Conservation (phyloP, 345 rosid species). For the Salix brachista region DNA sequence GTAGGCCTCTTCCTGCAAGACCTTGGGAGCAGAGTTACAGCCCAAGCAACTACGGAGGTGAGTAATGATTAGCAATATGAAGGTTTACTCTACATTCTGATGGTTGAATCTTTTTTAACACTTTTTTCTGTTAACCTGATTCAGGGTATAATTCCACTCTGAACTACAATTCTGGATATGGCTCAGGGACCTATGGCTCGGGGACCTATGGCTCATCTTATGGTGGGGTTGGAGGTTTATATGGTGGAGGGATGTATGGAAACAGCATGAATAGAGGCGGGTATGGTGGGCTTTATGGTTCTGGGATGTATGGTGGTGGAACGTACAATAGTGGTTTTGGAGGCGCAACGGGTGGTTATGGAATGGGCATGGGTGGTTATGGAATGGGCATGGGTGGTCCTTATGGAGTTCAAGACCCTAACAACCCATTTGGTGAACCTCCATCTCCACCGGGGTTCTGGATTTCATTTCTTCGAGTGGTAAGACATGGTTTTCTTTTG, state of each 20-base stretch:
- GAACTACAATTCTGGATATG: slow-evolving; percentile 11
- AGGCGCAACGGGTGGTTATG: slow-evolving; percentile 13
- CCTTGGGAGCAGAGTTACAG: slow-evolving; percentile 15
- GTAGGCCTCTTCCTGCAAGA: slow-evolving; percentile 12
- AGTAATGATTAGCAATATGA: background rate
- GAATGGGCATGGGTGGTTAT: slow-evolving; percentile 18
- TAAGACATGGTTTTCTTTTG: background rate
- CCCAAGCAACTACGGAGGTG: slow-evolving; percentile 7
- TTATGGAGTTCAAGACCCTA: slow-evolving; percentile 16
- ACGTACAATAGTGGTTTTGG: slow-evolving; percentile 10
- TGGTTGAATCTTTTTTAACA: background rate
- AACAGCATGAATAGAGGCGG: slow-evolving; percentile 14
- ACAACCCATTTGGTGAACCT: slow-evolving; percentile 12
- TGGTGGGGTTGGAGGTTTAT: background rate
- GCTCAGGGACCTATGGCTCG: background rate
- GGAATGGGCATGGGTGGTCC: slow-evolving; percentile 17
- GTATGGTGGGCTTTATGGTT: slow-evolving; percentile 13
- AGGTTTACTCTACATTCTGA: background rate
- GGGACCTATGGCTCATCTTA: background rate
- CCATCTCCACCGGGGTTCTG: slow-evolving; percentile 22
- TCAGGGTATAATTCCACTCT: slow-evolving; percentile 9
- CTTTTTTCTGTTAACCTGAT: background rate
- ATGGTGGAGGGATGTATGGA: slow-evolving; percentile 1
- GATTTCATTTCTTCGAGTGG: slow-evolving; percentile 17
- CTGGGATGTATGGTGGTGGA: slow-evolving; percentile 20